These are phyloP conservation scores for Ophiostoma ips DNA, from an alignment of 2,329 filamentous ascomycete species.

Conservation along the genomic window DNA sequence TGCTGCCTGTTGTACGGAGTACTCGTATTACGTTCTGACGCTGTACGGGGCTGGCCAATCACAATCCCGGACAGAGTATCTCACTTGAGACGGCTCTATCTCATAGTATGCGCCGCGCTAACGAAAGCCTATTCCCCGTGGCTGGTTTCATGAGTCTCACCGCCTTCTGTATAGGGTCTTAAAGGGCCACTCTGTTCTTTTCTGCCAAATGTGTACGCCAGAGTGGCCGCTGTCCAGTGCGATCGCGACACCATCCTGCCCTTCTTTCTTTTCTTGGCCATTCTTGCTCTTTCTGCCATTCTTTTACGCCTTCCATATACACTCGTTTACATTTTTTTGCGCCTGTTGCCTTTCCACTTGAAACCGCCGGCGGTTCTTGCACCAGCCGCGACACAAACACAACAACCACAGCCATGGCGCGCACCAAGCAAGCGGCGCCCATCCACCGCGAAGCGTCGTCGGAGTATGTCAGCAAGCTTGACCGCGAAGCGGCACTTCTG, in stretches of 20 bases:
- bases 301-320: neutral
- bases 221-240: neutral
- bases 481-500: slow-evolving; percentile 16
- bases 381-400: neutral
- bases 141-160: slow-evolving; percentile 2
- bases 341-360: neutral
- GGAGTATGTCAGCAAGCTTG: slow-evolving; percentile 44
- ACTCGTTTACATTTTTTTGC: neutral
- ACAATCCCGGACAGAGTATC: too few species aligned
- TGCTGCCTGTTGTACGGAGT: too few species aligned
- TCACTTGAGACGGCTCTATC: too few species aligned
- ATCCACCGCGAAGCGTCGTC: slow-evolving; percentile 52
- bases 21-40: too few species aligned
- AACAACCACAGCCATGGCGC: slow-evolving; percentile 40
- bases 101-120: neutral
- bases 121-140: neutral
- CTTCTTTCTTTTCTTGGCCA: neutral
- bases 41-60: too few species aligned
- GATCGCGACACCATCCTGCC: neutral
- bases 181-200: slow-evolving; percentile 5
- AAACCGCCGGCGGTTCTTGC: neutral
- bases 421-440: slow-evolving; percentile 47
- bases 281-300: too few species aligned
- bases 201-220: neutral
- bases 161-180: slow-evolving; percentile 8